A percentile compares a stretch with the other conserved stretches of the same genome.
Evolutionary conservation across 179 eudicot genomes (phyloP).

Genomic region (Spinacia oleracea): DNA sequence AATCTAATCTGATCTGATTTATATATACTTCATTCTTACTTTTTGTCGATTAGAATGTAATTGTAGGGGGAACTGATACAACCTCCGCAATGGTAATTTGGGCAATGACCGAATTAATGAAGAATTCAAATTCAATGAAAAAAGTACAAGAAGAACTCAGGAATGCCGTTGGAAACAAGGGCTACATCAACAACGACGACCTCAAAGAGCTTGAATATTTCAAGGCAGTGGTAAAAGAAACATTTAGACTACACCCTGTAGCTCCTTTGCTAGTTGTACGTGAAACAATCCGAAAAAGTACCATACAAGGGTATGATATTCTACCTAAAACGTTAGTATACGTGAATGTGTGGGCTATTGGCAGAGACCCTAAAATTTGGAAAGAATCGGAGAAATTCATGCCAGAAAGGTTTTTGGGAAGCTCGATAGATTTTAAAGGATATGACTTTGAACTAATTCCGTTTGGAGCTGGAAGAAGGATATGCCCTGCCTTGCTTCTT

Average conservation of each 20-base stretch:
- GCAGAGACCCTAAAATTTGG: conserved; percentile 25
- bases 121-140: conserved; percentile 9
- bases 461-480: conserved; percentile 33
- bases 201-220: neutral
- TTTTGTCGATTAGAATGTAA: conserved; percentile 9
- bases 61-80: conserved; percentile 21
- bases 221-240: conserved; percentile 22
- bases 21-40: too few relatives aligned
- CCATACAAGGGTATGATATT: conserved; percentile 19
- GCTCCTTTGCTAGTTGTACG: conserved; percentile 14
- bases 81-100: conserved; percentile 18
- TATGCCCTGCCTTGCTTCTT: conserved; percentile 28
- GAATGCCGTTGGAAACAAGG: neutral
- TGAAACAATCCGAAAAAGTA: conserved; percentile 1
- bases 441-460: conserved; percentile 33
- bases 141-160: conserved; percentile 20
- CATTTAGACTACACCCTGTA: conserved; percentile 23
- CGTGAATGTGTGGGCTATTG: conserved; percentile 24
- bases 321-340: conserved; percentile 17
- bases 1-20: too few relatives aligned
- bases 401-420: conserved; percentile 32
- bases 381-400: conserved; percentile 8
- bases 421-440: conserved; percentile 20
- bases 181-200: too few relatives aligned
- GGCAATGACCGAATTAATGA: conserved; percentile 26